phyloP scores from a whole-genome alignment of 2,329 filamentous ascomycete genomes.

The Monosporascus ibericus region DNA sequence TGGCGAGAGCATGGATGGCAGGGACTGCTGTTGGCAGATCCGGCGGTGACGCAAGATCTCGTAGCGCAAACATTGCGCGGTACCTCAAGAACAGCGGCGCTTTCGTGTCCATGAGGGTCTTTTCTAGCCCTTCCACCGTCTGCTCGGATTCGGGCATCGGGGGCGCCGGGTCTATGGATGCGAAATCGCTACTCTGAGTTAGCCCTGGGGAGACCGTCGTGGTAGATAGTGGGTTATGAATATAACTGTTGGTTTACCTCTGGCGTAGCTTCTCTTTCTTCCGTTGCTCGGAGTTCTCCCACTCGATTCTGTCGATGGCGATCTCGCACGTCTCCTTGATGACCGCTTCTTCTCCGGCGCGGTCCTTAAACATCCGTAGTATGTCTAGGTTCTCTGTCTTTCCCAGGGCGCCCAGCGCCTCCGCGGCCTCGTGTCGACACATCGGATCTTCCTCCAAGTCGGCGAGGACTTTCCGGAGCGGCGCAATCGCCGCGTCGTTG shows the following conservation, averaged over 20 bases:
- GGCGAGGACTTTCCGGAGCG: conserved; percentile 66
- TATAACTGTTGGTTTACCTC: conserved; percentile 52
- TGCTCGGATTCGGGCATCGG: conserved; percentile 67
- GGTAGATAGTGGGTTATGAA: not conserved
- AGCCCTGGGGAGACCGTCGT: conserved; percentile 10
- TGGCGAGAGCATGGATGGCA: conserved; percentile 80
- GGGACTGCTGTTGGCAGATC: conserved; percentile 82
- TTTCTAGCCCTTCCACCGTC: conserved; percentile 69
- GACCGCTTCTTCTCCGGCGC: conserved; percentile 67
- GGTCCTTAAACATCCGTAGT: conserved; percentile 67
- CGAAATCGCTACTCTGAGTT: conserved; percentile 67
- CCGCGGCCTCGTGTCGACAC: conserved; percentile 93
- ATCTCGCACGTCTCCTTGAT: conserved; percentile 97
- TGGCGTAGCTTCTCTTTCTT: conserved; percentile 72
- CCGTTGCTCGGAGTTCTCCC: conserved; percentile 72
- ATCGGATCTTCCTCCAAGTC: conserved; percentile 83
- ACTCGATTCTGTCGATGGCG: conserved; percentile 87
- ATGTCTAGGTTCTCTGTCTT: conserved; percentile 68
- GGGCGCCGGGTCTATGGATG: conserved; percentile 90
- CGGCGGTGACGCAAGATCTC: conserved; percentile 89
- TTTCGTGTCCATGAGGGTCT: conserved; percentile 69
- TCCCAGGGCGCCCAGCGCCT: conserved; percentile 85
- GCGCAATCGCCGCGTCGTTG: conserved; percentile 67
- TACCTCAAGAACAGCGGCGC: conserved; percentile 87
- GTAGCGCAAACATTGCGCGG: conserved; percentile 94